Evolutionary conservation across 768 basidiomycete genomes (phyloP).

Genomic region (Mycena latifolia): DNA sequence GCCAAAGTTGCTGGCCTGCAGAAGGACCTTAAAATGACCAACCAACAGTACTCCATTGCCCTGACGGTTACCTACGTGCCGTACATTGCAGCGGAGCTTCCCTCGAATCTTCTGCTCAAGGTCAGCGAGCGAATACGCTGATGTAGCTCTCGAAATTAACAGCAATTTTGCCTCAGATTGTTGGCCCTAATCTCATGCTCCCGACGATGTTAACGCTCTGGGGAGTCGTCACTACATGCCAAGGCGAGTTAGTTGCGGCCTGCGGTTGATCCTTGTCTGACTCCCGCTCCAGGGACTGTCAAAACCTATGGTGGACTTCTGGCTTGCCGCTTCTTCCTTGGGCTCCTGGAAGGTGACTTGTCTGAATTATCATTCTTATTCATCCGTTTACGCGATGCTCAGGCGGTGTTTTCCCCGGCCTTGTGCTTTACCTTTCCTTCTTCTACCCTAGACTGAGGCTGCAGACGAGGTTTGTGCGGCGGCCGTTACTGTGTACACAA

Average conservation of each 20-base stretch:
- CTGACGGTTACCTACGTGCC: constrained; percentile 64
- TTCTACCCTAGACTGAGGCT: constrained; percentile 66
- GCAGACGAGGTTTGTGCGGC: constrained; percentile 56
- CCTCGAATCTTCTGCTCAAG: constrained; percentile 71
- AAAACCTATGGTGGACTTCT: constrained; percentile 57
- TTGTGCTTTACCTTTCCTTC: constrained; percentile 68
- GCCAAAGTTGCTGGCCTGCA: constrained; percentile 74
- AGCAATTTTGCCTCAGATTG: constrained; percentile 46
- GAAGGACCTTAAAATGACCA: constrained; percentile 62
- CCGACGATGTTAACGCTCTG: constrained; percentile 74
- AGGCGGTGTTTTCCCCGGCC: constrained; percentile 71
- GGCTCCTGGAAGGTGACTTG: constrained; percentile 60
- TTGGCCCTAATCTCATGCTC: constrained; percentile 69
- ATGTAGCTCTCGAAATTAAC: constrained; percentile 6
- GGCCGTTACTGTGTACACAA: constrained; percentile 38
- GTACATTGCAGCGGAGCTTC: constrained; percentile 70
- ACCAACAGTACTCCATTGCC: constrained; percentile 63
- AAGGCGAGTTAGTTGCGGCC: too few species aligned
- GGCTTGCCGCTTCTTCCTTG: constrained; percentile 64
- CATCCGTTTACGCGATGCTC: background rate
- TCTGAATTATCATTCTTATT: background rate
- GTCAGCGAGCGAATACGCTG: constrained; percentile 38
- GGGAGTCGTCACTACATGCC: constrained; percentile 75
- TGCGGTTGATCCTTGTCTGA: too few species aligned
- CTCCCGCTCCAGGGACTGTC: too few species aligned